Base-by-base conservation (phyloP, 495 filamentous ascomycete genomes). In the Antarctomyces pellizariae region DNA sequence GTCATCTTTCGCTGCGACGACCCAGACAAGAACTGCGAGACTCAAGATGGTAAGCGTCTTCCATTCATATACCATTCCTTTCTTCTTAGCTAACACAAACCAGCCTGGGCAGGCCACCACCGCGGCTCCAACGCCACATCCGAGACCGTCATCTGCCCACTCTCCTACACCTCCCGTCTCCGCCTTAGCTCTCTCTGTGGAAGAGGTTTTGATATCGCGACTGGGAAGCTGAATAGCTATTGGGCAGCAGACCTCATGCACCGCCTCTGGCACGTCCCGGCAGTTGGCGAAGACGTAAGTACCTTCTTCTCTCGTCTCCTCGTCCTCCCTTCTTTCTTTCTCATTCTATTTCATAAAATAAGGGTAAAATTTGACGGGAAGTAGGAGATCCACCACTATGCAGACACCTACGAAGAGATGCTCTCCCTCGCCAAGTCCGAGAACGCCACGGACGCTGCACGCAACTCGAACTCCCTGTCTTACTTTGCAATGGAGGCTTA, bases 401-500 rank as follows among this genome's bases (percentile, higher is more conserved):
- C 60, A 3, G 62, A 64, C 15, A 50, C 43, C 13, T 66, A 62
- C 31, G 45, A 43, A n/a, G 54, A 50, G 12, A 52, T 50, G 4
- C 15, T 64, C 10, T 50, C 53, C 32, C 40, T 59, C 25, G 56
- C 62, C 0, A 32, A 40, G 30, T 35, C 29, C 3, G 49, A 54
- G 11, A 28, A 43, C 8, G 49, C 50, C 1, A 38, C 42, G 0
- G 32, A 48, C 28, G 46, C 59, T 0, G 54, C 46, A 2, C 42
- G 46, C n/a, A 58, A 69, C 34, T 59, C 54, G 16, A 59, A 65
- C 24, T 52, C 51, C 0, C 41, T 67, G 26, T 54, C 59, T 30
- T 61, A 60, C 33, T 71, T 71, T 42, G 64, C 66, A 1, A 34
- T 67, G 5, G 64, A 69, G 30, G 59, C 46, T 1, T 69, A 61